phyloP scores from a whole-genome alignment of 1,284 basidiomycete genomes.

The Apiotrichum siamense region DNA sequence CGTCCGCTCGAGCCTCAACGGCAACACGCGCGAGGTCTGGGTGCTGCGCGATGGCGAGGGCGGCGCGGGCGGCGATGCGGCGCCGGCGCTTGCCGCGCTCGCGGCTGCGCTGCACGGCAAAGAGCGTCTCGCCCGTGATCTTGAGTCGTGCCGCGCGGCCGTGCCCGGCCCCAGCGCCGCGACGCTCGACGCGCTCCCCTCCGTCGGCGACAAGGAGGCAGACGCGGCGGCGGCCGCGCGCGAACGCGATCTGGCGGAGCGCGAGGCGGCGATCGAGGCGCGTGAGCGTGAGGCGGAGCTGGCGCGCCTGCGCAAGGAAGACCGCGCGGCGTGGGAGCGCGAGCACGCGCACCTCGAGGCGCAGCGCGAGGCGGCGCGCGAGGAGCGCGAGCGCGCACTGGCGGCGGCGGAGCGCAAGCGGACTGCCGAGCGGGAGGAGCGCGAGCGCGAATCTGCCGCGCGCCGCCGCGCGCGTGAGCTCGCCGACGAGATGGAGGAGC shows the following conservation, averaged over 20 bases:
- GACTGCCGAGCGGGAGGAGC: background rate
- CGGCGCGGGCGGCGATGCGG: conserved; percentile 2
- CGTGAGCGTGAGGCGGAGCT: background rate
- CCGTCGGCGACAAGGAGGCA: background rate
- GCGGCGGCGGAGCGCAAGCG: background rate
- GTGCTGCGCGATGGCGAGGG: conserved; percentile 24
- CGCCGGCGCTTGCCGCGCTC: conserved; percentile 19
- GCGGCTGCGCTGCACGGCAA: conserved; percentile 33
- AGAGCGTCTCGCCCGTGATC: conserved; percentile 26
- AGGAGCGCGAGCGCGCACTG: background rate
- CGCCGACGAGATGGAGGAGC: conserved; percentile 35
- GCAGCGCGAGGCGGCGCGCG: background rate
- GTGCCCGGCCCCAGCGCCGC: conserved; percentile 4
- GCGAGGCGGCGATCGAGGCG: background rate
- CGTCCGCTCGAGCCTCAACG: conserved; percentile 17
- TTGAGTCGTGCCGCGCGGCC: conserved; percentile 16
- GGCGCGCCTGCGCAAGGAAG: background rate
- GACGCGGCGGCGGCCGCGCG: background rate
- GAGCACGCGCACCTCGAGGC: background rate
- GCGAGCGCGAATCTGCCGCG: conserved; percentile 13
- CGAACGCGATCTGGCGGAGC: background rate
- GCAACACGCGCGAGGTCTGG: conserved; percentile 37
- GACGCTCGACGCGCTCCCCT: background rate
- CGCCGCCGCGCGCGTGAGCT: conserved; percentile 15
- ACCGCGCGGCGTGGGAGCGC: background rate